Evolutionary conservation across 306 rosid genomes (phyloP).

Genomic region (Medicago arabica): DNA sequence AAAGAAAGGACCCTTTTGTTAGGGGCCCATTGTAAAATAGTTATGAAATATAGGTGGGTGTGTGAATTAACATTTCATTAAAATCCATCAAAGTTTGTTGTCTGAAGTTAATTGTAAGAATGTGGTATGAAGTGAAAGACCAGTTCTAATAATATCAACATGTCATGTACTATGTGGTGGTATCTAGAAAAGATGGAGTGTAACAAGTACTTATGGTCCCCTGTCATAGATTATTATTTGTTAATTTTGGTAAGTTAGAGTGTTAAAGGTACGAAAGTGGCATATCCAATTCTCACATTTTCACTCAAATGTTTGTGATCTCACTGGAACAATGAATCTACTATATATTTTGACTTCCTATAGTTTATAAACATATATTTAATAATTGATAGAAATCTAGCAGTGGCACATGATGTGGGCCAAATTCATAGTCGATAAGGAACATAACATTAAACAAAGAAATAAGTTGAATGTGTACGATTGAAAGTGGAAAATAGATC

Average conservation of each 20-base stretch:
- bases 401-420: slow-evolving; percentile 60
- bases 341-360: slow-evolving; percentile 17
- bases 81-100: slow-evolving; percentile 45
- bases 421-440: slow-evolving; percentile 37
- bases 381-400: slow-evolving; percentile 45
- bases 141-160: slow-evolving; percentile 33
- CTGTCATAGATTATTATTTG: slow-evolving; percentile 21
- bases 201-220: slow-evolving; percentile 39
- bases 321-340: slow-evolving; percentile 26
- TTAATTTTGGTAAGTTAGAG: slow-evolving; percentile 33
- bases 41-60: slow-evolving; percentile 15
- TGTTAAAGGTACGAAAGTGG: slow-evolving; percentile 29
- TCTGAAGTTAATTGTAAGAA: slow-evolving; percentile 48
- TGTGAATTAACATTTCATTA: slow-evolving; percentile 46
- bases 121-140: slow-evolving; percentile 35
- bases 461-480: slow-evolving; percentile 27
- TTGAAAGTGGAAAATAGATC: slow-evolving; percentile 42
- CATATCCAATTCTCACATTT: slow-evolving; percentile 33
- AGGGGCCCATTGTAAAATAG: slow-evolving; percentile 5
- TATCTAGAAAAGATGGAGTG: slow-evolving; percentile 27
- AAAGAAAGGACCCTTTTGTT: slow-evolving; percentile 34
- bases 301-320: slow-evolving; percentile 4
- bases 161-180: slow-evolving; percentile 33
- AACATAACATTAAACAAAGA: slow-evolving; percentile 16
- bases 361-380: slow-evolving; percentile 24